These are phyloP conservation scores for Lasiodiplodia citricola DNA, from an alignment of 2,329 filamentous ascomycete genomes.

Conservation along the genomic window DNA sequence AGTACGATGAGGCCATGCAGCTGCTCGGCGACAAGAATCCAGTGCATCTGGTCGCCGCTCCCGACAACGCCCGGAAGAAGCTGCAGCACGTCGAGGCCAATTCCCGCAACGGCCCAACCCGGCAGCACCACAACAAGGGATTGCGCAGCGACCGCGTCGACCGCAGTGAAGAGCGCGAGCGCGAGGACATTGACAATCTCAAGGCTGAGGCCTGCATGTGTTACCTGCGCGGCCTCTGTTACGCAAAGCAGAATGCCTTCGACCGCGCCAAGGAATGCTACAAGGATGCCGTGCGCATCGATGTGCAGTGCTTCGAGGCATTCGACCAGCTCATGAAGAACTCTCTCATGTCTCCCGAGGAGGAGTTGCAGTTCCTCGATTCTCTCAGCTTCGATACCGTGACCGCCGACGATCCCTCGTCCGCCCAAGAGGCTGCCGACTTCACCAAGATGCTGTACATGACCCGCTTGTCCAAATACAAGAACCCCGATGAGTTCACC, in stretches of 20 bases:
- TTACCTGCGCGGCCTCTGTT: constrained; percentile 90
- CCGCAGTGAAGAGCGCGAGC: constrained; percentile 65
- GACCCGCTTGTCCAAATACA: constrained; percentile 92
- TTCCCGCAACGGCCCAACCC: constrained; percentile 44
- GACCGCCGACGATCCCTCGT: constrained; percentile 66
- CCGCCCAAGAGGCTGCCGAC: constrained; percentile 82
- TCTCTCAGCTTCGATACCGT: constrained; percentile 90
- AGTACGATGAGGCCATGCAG: constrained; percentile 85
- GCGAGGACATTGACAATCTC: constrained; percentile 75
- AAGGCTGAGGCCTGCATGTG: constrained; percentile 98
- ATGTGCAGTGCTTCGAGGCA: constrained; percentile 97
- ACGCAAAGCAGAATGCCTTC: constrained; percentile 95
- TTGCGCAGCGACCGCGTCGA: constrained; percentile 59
- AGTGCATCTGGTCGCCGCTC: constrained; percentile 78
- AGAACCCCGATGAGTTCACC: constrained; percentile 81
- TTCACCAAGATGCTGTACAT: constrained; percentile 97
- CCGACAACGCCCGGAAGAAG: constrained; percentile 71
- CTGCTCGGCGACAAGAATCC: constrained; percentile 93
- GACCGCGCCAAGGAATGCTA: constrained; percentile 98
- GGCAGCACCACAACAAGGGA: constrained; percentile 47
- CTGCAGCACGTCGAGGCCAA: constrained; percentile 68
- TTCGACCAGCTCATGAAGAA: constrained; percentile 99
- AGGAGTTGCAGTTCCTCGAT: constrained; percentile 88
- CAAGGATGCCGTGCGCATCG: constrained; percentile 94
- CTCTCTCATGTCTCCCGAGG: constrained; percentile 83